Evolutionary conservation across 768 basidiomycete species (phyloP).

Genomic region (Tulasnella sp.): DNA sequence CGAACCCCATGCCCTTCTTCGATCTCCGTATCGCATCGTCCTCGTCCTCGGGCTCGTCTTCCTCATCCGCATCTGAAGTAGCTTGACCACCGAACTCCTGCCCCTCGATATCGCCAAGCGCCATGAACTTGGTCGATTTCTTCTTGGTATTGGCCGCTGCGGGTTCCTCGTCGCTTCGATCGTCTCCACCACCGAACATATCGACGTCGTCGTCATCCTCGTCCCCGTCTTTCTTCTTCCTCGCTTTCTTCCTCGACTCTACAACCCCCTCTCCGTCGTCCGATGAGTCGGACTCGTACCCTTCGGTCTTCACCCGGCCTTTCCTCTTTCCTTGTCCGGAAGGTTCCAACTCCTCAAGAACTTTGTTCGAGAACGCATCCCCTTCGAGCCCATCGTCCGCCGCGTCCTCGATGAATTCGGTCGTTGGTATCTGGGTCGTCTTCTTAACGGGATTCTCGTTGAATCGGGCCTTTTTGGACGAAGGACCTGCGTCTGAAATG

Average conservation of each 20-base stretch:
- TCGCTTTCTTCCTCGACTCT: conserved; percentile 45
- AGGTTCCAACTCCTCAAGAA: conserved; percentile 12
- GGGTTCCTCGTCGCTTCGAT: conserved; percentile 25
- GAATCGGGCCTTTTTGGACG: background rate
- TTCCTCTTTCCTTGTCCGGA: conserved; percentile 44
- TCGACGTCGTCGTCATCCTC: conserved; percentile 47
- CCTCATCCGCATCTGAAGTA: conserved; percentile 21
- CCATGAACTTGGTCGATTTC: conserved; percentile 61
- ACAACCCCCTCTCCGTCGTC: conserved; percentile 95
- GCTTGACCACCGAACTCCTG: conserved; percentile 70
- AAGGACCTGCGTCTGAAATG: background rate
- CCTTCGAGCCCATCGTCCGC: background rate
- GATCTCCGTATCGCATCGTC: conserved; percentile 63
- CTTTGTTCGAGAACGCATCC: conserved; percentile 4
- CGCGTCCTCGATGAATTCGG: background rate
- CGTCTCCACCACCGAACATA: conserved; percentile 69
- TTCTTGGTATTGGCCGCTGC: conserved; percentile 31
- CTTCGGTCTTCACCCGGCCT: conserved; percentile 69
- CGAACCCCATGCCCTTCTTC: conserved; percentile 86
- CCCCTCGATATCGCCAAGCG: conserved; percentile 91
- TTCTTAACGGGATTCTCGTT: background rate
- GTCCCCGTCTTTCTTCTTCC: conserved; percentile 29
- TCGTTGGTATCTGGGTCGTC: background rate
- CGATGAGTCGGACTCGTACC: conserved; percentile 90
- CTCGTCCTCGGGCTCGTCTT: conserved; percentile 49